Evolutionary conservation across 495 filamentous ascomycete genomes (phyloP).

Genomic region (Aspergillus indologenus): DNA sequence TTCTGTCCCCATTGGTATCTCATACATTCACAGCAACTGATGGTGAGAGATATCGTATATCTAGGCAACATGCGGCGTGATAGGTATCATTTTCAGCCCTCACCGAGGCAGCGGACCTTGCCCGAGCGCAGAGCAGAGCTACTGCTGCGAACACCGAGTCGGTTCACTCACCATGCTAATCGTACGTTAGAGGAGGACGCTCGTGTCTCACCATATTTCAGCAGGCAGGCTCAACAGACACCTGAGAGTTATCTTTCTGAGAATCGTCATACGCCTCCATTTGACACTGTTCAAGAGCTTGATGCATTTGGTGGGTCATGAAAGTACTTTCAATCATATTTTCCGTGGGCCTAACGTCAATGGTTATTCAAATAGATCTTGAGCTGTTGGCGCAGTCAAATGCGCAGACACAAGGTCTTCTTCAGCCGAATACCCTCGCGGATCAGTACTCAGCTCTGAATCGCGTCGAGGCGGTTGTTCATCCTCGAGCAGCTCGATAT

Average conservation of each 20-base stretch:
- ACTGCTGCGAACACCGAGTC: slow-evolving; percentile 1
- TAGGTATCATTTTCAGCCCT: not conserved
- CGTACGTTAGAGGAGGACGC: slow-evolving; percentile 30
- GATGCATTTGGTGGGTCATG: slow-evolving; percentile 51
- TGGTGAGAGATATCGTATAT: not conserved
- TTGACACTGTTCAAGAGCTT: slow-evolving; percentile 29
- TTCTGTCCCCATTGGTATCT: not conserved
- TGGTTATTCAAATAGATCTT: slow-evolving; percentile 27
- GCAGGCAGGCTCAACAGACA: slow-evolving; percentile 4
- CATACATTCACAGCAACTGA: not conserved
- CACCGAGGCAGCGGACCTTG: not conserved
- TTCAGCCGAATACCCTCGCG: not conserved
- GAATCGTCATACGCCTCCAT: slow-evolving; percentile 5
- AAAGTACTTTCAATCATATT: not conserved
- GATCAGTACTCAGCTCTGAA: not conserved
- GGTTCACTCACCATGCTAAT: slow-evolving; percentile 12
- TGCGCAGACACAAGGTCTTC: not conserved
- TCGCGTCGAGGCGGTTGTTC: not conserved
- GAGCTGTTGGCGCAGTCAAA: slow-evolving; percentile 38
- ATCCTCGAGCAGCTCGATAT: slow-evolving; percentile 27
- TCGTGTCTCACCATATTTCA: slow-evolving; percentile 14
- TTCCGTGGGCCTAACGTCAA: not conserved
- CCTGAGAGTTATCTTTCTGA: not conserved
- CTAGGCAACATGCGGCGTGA: slow-evolving; percentile 4
- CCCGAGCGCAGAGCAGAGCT: slow-evolving; percentile 6